Evolutionary conservation across 495 filamentous ascomycete genomes (phyloP).

Genomic region (Penicillium roqueforti): DNA sequence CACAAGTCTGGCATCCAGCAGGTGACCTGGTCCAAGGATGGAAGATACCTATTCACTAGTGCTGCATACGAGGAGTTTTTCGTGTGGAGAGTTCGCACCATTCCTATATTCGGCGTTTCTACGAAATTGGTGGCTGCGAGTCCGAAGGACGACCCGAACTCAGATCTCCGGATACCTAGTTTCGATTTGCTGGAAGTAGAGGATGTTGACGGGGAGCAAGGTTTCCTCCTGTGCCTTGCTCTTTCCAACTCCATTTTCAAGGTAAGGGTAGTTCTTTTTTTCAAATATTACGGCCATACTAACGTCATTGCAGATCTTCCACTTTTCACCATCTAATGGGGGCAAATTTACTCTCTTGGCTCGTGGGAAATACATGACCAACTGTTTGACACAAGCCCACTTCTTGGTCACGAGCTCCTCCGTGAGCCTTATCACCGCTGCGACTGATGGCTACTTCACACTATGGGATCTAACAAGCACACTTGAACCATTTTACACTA

Average conservation of each 20-base stretch:
- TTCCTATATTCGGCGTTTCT: conserved; percentile 53
- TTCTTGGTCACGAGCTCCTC: conserved; percentile 36
- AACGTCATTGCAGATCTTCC: conserved; percentile 45
- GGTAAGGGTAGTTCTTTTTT: conserved; percentile 28
- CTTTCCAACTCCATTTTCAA: conserved; percentile 77
- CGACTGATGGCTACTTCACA: conserved; percentile 59
- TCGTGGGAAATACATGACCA: conserved; percentile 63
- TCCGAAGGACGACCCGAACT: conserved; percentile 52
- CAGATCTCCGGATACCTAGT: conserved; percentile 74
- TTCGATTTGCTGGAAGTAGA: conserved; percentile 56
- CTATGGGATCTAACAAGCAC: conserved; percentile 46
- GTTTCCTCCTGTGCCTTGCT: conserved; percentile 57
- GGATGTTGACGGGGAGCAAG: conserved; percentile 13
- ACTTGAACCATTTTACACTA: conserved; percentile 30
- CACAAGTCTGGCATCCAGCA: conserved; percentile 83
- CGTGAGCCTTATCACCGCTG: conserved; percentile 50
- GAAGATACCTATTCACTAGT: conserved; percentile 72
- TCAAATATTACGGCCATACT: background rate
- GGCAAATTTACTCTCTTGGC: conserved; percentile 52
- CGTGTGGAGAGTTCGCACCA: conserved; percentile 63
- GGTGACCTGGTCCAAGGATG: conserved; percentile 64
- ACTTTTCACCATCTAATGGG: conserved; percentile 44
- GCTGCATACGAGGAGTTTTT: conserved; percentile 86
- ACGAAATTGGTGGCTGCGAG: conserved; percentile 61
- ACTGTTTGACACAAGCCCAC: conserved; percentile 71